phyloP scores from a whole-genome alignment of 1,284 basidiomycete genomes.

The Cystobasidium sp. region DNA sequence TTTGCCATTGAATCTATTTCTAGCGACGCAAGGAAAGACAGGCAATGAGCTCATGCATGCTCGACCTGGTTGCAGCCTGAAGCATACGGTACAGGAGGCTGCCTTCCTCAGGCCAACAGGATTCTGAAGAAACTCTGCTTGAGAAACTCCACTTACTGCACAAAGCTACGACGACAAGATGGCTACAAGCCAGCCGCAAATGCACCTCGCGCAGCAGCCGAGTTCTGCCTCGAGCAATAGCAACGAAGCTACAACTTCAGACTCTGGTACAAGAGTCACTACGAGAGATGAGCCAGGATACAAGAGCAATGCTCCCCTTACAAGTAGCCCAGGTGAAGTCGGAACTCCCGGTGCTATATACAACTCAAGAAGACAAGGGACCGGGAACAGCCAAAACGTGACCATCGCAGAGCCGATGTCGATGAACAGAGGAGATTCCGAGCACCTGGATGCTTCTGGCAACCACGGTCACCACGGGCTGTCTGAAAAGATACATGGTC shows the following conservation, averaged over 20 bases:
- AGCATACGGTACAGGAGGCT: no score
- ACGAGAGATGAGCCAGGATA: not conserved
- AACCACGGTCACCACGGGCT: not conserved
- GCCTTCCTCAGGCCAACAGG: no score
- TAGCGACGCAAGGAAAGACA: no score
- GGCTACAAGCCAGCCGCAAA: not conserved
- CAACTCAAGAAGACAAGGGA: not conserved
- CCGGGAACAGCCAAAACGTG: conserved; percentile 3
- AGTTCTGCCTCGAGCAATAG: not conserved
- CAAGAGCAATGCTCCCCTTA: not conserved
- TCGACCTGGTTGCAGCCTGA: no score
- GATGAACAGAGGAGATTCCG: not conserved
- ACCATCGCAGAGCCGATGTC: conserved; percentile 4
- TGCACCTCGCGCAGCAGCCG: not conserved
- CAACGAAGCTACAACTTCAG: conserved; percentile 1
- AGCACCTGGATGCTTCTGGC: not conserved
- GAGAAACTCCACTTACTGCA: not conserved
- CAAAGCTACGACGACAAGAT: not conserved
- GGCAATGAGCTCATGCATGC: no score
- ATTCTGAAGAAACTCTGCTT: not conserved
- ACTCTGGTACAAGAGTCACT: not conserved
- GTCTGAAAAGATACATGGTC: conserved; percentile 15
- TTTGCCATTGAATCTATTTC: no score
- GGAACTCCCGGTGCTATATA: not conserved
- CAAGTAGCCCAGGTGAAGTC: conserved; percentile 4